These are phyloP conservation scores for Trichoderma aggressivum DNA, from an alignment of 2,329 filamentous ascomycete genomes.

Conservation along the genomic window DNA sequence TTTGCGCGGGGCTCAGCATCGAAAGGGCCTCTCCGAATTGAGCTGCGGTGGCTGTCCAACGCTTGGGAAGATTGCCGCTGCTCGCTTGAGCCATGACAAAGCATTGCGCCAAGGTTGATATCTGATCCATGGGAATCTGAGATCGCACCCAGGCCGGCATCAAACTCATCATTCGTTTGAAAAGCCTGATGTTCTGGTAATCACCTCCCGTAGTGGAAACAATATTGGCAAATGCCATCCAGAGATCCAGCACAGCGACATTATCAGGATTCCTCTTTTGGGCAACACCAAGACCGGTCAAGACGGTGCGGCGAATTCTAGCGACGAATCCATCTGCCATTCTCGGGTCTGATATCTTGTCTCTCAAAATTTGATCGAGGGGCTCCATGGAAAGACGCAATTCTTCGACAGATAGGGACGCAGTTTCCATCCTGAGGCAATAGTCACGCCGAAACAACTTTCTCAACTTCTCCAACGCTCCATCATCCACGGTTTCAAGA, in stretches of 20 bases:
- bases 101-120: slow-evolving; percentile 17
- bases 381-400: slow-evolving; percentile 22
- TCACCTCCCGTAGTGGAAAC: slow-evolving; percentile 17
- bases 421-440: slow-evolving; percentile 18
- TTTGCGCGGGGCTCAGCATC: slow-evolving; percentile 15
- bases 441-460: slow-evolving; percentile 20
- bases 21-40: slow-evolving; percentile 22
- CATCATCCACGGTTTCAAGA: slow-evolving; percentile 2
- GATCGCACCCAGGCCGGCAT: slow-evolving; percentile 22
- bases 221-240: slow-evolving; percentile 20
- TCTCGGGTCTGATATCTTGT: slow-evolving; percentile 17
- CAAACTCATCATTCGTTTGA: slow-evolving; percentile 20
- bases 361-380: slow-evolving; percentile 20
- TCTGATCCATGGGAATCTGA: slow-evolving; percentile 17
- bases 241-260: slow-evolving; percentile 19
- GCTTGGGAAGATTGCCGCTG: slow-evolving; percentile 19
- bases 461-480: slow-evolving; percentile 11
- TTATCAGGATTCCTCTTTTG: slow-evolving; percentile 4
- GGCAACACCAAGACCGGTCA: slow-evolving; percentile 21
- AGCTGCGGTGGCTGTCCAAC: slow-evolving; percentile 22
- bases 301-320: slow-evolving; percentile 23
- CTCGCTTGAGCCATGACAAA: slow-evolving; percentile 24
- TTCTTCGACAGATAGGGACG: slow-evolving; percentile 19
- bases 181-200: slow-evolving; percentile 23
- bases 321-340: slow-evolving; percentile 21